These are phyloP conservation scores for Cytospora piceicola DNA, from an alignment of 2,329 filamentous ascomycete genomes.

Conservation along the genomic window DNA sequence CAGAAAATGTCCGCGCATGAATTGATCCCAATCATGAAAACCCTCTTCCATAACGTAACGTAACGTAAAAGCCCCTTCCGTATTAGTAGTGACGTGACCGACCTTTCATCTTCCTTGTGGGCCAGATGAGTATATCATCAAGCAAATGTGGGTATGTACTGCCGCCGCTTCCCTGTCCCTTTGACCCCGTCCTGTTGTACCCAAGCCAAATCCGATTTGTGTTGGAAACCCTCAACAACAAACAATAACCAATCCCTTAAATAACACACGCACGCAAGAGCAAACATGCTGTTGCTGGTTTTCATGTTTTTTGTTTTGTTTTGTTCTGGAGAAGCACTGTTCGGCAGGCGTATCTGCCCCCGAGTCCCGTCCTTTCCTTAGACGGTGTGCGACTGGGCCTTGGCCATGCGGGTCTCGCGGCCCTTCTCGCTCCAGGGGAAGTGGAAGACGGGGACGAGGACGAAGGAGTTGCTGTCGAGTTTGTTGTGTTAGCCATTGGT, in stretches of 20 bases:
- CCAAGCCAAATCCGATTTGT: background rate
- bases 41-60: background rate
- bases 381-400: slow-evolving; percentile 51
- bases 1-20: background rate
- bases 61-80: background rate
- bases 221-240: background rate
- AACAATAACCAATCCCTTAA: background rate
- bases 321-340: background rate
- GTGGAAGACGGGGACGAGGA: slow-evolving; percentile 88
- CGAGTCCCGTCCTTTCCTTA: slow-evolving; percentile 28
- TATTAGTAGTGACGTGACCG: slow-evolving; percentile 1
- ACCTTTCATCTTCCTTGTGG: background rate
- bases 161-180: background rate
- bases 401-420: slow-evolving; percentile 56
- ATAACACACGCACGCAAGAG: background rate
- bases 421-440: slow-evolving; percentile 92
- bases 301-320: no score
- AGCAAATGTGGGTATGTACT: slow-evolving; percentile 2
- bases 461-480: slow-evolving; percentile 75
- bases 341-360: background rate
- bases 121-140: background rate
- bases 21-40: background rate
- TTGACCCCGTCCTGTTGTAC: background rate
- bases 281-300: background rate
- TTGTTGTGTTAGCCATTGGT: slow-evolving; percentile 19